phyloP scores from a whole-genome alignment of 2,329 filamentous ascomycete genomes.

The Phaeophleospora eucalypticola region DNA sequence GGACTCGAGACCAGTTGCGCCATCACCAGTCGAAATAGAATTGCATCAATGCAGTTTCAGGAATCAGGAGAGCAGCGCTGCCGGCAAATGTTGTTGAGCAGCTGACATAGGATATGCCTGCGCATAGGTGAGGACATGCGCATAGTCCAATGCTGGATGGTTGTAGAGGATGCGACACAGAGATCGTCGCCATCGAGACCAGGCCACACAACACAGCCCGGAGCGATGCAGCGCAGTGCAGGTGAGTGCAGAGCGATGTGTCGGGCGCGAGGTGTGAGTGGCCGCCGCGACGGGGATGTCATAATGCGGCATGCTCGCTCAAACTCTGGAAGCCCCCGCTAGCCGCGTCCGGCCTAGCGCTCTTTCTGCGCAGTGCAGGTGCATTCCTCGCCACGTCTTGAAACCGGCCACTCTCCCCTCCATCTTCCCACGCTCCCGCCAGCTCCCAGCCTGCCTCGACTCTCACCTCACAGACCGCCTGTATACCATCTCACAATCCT shows the following conservation, averaged over 20 bases:
- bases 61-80: not conserved
- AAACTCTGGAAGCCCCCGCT: not conserved
- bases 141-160: not conserved
- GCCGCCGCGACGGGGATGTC: constrained; percentile 1
- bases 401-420: constrained; percentile 2
- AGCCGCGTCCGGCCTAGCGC: not conserved
- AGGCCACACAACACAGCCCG: not conserved
- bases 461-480: not conserved
- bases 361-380: not conserved
- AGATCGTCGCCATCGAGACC: not conserved
- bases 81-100: not conserved
- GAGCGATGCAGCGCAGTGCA: not conserved
- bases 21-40: not conserved
- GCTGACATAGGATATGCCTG: not conserved
- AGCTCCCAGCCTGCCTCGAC: not conserved
- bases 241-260: too few species aligned
- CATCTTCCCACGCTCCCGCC: not conserved
- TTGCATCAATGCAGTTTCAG: not conserved
- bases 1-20: not conserved
- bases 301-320: not conserved
- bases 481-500: too few species aligned
- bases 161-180: not conserved
- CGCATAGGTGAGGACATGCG: not conserved
- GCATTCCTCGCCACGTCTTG: not conserved
- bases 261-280: constrained; percentile 2